Conservation (phyloP, 768 basidiomycete species). For the Cystofilobasidium capitatum region DNA sequence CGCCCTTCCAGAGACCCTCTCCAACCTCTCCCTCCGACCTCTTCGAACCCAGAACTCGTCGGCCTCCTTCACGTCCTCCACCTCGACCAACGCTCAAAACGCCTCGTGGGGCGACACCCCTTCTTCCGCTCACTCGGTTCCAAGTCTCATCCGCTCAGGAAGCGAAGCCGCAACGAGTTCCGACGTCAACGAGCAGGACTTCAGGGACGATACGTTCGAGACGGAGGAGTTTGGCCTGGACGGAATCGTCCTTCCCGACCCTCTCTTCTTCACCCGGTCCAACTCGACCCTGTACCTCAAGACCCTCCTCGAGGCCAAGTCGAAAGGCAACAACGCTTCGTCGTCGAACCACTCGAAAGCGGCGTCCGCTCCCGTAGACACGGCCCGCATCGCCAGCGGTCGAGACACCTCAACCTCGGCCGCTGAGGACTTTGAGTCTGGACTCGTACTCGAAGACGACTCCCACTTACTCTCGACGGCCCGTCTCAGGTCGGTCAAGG, state of each 20-base stretch:
- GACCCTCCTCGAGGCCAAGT: constrained; percentile 15
- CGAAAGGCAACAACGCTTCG: constrained; percentile 42
- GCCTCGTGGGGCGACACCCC: constrained; percentile 8
- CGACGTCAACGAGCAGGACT: constrained; percentile 54
- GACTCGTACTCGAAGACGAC: constrained; percentile 75
- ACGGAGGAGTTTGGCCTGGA: constrained; percentile 47
- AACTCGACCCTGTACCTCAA: constrained; percentile 8
- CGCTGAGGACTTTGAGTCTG: constrained; percentile 69
- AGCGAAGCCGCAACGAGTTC: constrained; percentile 42
- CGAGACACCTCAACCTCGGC: not conserved
- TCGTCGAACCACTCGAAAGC: not conserved
- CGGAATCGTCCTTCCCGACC: constrained; percentile 65
- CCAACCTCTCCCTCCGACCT: constrained; percentile 70
- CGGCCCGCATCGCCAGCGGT: constrained; percentile 18
- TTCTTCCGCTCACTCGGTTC: not conserved
- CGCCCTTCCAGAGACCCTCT: constrained; percentile 67
- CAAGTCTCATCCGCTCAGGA: not conserved
- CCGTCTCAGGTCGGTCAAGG: constrained; percentile 6
- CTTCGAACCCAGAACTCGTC: constrained; percentile 70
- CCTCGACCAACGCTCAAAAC: not conserved
- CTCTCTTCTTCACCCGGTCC: constrained; percentile 46
- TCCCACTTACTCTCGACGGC: constrained; percentile 36
- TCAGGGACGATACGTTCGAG: constrained; percentile 46
- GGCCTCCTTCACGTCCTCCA: constrained; percentile 61
- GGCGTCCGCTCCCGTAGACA: not conserved